A percentile compares a stretch with the other conserved stretches of the same genome.
Evolutionary conservation across 768 basidiomycete genomes (phyloP).

Genomic region (Suillus weaverae): DNA sequence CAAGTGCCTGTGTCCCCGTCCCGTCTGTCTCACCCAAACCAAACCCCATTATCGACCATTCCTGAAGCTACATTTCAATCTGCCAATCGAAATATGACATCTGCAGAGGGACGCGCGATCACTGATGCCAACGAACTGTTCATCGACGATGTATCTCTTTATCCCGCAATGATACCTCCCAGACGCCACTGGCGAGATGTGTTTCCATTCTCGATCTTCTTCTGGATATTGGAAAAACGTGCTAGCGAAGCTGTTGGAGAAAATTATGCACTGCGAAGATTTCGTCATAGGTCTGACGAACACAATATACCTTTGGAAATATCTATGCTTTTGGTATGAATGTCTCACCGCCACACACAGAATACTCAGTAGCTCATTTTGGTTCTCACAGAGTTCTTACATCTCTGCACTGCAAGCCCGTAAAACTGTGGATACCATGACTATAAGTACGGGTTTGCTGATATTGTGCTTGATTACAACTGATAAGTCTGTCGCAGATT

Average conservation of each 20-base stretch:
- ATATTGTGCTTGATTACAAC: background rate
- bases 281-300: no score
- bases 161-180: background rate
- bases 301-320: constrained; percentile 72
- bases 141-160: no score
- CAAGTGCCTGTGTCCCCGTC: background rate
- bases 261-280: no score
- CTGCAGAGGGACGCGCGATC: background rate
- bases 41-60: background rate
- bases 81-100: background rate
- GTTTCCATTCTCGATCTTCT: background rate
- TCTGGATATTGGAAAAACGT: background rate
- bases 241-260: background rate
- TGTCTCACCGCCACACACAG: background rate
- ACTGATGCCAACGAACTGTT: no score
- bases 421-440: constrained; percentile 49
- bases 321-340: constrained; percentile 60
- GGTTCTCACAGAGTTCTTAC: constrained; percentile 56
- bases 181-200: background rate
- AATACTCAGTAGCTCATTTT: background rate
- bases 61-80: background rate
- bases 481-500: constrained; percentile 32
- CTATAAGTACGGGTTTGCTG: constrained; percentile 38
- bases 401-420: constrained; percentile 56
- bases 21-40: no score